Evolutionary conservation across 129 eudicot genomes (phyloP).

Genomic region (Flaveria bidentis): DNA sequence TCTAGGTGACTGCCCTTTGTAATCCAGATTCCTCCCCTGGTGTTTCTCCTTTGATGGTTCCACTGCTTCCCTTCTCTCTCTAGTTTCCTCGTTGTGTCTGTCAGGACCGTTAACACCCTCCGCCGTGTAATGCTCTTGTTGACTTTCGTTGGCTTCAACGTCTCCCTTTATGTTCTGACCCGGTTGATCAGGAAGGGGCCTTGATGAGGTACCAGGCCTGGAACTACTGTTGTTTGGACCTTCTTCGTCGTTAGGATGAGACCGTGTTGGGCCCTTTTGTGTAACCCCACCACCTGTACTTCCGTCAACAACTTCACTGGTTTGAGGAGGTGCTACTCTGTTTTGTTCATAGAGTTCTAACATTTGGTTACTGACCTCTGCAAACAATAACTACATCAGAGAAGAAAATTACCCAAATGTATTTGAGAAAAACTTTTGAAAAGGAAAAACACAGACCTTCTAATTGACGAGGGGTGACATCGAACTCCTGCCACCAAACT

Average conservation of each 20-base stretch:
- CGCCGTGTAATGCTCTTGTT: constrained; percentile 39
- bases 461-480: constrained; percentile 94
- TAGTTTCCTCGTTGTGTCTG: constrained; percentile 40
- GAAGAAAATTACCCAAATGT: constrained; percentile 34
- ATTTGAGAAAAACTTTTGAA: constrained; percentile 33
- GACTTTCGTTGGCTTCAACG: constrained; percentile 42
- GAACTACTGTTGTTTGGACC: constrained; percentile 44
- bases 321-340: constrained; percentile 70
- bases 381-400: constrained; percentile 35
- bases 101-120: constrained; percentile 46
- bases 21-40: constrained; percentile 42
- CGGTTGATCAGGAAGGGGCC: constrained; percentile 45
- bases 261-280: constrained; percentile 48
- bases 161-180: constrained; percentile 46
- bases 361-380: constrained; percentile 98
- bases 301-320: constrained; percentile 85
- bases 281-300: constrained; percentile 62
- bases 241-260: constrained; percentile 49
- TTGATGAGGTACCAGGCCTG: constrained; percentile 45
- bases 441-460: constrained; percentile 52
- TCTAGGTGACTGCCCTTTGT: constrained; percentile 68
- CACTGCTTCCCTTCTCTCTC: constrained; percentile 45
- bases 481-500: constrained; percentile 99
- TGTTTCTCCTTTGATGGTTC: constrained; percentile 49
- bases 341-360: constrained; percentile 90